These are phyloP conservation scores for Petunia hybrid DNA, from an alignment of 305 asterid species.

Conservation along the genomic window DNA sequence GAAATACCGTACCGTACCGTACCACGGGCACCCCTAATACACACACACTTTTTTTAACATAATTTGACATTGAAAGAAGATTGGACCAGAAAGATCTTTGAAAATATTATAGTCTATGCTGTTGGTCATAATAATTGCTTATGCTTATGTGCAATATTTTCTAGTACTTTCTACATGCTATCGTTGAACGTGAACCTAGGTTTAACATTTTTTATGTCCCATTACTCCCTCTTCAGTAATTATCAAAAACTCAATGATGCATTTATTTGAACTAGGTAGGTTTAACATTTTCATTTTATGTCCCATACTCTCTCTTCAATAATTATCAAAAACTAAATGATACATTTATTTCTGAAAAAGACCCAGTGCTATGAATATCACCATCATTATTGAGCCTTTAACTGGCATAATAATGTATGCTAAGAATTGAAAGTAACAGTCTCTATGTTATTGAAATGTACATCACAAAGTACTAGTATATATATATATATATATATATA, in stretches of 20 bases:
- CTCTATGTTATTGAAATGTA: slow-evolving; percentile 1
- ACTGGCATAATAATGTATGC: too few relatives aligned
- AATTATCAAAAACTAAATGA: neutral
- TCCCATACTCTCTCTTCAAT: neutral
- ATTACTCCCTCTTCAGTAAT: neutral
- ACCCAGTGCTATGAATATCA: neutral
- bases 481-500: neutral
- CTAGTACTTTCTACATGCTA: neutral
- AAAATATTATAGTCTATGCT: too few relatives aligned
- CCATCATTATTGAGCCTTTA: neutral
- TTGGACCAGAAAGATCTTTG: too few relatives aligned
- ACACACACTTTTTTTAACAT: too few relatives aligned
- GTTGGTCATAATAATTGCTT: neutral
- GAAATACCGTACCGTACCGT: too few relatives aligned
- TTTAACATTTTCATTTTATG: neutral
- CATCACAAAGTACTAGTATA: neutral
- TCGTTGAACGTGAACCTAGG: neutral
- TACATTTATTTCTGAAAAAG: neutral
- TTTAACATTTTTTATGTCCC: neutral
- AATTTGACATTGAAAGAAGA: too few relatives aligned
- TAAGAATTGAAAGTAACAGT: neutral
- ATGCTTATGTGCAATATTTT: neutral
- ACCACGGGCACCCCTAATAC: too few relatives aligned
- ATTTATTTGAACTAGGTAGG: neutral
- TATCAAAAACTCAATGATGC: neutral